Conservation (phyloP, 2,329 filamentous ascomycete genomes). For the Capronia epimyces region DNA sequence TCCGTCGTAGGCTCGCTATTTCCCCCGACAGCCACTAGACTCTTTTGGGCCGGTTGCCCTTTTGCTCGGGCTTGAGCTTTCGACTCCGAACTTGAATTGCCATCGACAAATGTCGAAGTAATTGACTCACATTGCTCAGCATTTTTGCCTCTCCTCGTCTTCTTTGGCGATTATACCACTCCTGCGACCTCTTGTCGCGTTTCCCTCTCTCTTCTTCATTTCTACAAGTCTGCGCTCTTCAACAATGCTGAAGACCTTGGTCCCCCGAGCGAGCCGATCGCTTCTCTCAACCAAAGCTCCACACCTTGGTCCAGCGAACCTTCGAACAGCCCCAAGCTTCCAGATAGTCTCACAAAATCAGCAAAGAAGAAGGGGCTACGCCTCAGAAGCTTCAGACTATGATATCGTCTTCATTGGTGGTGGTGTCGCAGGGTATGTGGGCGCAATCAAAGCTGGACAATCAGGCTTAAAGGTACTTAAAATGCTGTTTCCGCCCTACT, state of each 20-base stretch:
- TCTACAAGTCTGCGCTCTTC: background rate
- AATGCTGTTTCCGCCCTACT: background rate
- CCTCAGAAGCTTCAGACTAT: conserved; percentile 66
- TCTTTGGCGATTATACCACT: conserved; percentile 8
- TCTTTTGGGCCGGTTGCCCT: background rate
- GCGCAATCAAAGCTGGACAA: conserved; percentile 97
- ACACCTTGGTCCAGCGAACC: conserved; percentile 27
- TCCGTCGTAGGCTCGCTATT: background rate
- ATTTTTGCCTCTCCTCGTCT: conserved; percentile 9
- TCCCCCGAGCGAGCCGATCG: conserved; percentile 24
- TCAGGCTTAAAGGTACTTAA: conserved; percentile 78
- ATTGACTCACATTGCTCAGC: conserved; percentile 16
- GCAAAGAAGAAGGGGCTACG: conserved; percentile 25
- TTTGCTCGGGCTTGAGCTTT: background rate
- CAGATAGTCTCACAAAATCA: conserved; percentile 26
- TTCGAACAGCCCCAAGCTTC: conserved; percentile 26
- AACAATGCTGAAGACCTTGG: conserved; percentile 26
- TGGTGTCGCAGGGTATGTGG: conserved; percentile 96
- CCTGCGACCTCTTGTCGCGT: conserved; percentile 20
- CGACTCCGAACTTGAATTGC: background rate
- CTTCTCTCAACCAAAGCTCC: conserved; percentile 26
- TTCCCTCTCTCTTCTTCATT: conserved; percentile 8
- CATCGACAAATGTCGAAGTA: background rate
- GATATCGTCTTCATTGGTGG: conserved; percentile 97
- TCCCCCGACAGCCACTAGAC: background rate